Base-by-base conservation (phyloP, 768 basidiomycete species). In the Roridomyces roridus region DNA sequence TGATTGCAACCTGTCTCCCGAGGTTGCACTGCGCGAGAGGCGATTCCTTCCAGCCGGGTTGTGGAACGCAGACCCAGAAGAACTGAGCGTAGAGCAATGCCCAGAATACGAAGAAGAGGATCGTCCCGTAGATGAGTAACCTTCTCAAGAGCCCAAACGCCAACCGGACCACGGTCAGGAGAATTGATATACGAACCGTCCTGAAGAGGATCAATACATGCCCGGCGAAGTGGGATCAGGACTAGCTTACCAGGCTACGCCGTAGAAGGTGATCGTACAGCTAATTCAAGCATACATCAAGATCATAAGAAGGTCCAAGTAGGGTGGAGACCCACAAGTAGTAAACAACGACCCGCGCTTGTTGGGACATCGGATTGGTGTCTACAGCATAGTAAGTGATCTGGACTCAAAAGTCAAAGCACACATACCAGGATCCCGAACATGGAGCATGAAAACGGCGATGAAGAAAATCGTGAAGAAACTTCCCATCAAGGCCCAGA, bases 91-190 rank as follows among this genome's bases (percentile, higher is more conserved):
- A 65, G 43, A 78, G 72, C 43, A 78, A 65, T 12, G 28, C 29
- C 60, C 66, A 60, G 51, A 66, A 65, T 26, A 65, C 9, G 3
- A 59, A 11, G 62, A 65, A 65, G 3, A 65, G 14, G 26, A 65
- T 56, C 8, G 67, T 70, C 4, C 74, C 40, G 47, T 67, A 69
- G 17, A 56, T 57, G 5, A 72, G 48, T 12, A 63, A 18, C 21
- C 50, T 46, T 28, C 66, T 62, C 46, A 61, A 21, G 20, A 15
- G 55, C 20, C 61, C 64, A 14, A 70, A 55, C n/a, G 73, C 68
- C 47, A 78, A 68, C 20, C 77, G 75, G 52, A 79, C 73, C 45
- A 80, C 65, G 14, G 77, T 77, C 64, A 75, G 72, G 23, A 80
- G 67, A 36, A 80, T 78, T 26, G 77, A 74, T 12, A 77, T 55